phyloP scores from a whole-genome alignment of 1,284 basidiomycete species.

The Cutaneotrichosporon mucoides region DNA sequence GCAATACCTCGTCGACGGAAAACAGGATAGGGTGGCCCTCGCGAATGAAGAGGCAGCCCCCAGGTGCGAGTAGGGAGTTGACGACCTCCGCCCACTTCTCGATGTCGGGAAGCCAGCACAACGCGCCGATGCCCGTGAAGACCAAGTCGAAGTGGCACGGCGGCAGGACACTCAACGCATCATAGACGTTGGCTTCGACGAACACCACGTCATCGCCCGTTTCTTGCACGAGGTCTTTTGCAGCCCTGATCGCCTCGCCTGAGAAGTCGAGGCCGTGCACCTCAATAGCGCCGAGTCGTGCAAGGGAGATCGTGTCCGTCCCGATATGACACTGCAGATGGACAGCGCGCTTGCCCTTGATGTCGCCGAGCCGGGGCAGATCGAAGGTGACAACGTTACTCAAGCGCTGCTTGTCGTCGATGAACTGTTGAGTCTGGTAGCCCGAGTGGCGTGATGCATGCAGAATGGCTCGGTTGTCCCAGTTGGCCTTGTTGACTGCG shows the following conservation, averaged over 20 bases:
- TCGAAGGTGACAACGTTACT: constrained; percentile 7
- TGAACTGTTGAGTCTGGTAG: not conserved
- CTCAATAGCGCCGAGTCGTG: constrained; percentile 3
- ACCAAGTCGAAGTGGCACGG: constrained; percentile 2
- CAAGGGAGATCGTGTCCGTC: constrained; percentile 8
- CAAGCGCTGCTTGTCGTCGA: constrained; percentile 1
- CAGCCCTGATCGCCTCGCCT: not conserved
- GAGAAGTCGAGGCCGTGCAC: constrained; percentile 8
- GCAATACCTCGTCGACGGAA: constrained; percentile 1
- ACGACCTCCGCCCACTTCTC: not conserved
- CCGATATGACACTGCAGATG: constrained; percentile 13
- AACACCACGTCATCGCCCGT: constrained; percentile 1
- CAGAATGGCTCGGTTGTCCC: constrained; percentile 8
- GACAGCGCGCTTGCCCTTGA: not conserved
- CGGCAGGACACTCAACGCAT: not conserved
- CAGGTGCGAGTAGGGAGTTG: not conserved
- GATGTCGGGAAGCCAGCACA: constrained; percentile 10
- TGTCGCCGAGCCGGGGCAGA: constrained; percentile 1
- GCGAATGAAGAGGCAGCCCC: constrained; percentile 4
- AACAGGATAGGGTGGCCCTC: constrained; percentile 8
- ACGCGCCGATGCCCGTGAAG: constrained; percentile 8
- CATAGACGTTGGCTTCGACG: constrained; percentile 7
- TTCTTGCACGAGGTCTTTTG: not conserved
- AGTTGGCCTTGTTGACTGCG: constrained; percentile 4
- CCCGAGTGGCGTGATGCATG: constrained; percentile 1